Evolutionary conservation across 1,284 basidiomycete genomes (phyloP).

Genomic region (Ceratobasidium theobromae): DNA sequence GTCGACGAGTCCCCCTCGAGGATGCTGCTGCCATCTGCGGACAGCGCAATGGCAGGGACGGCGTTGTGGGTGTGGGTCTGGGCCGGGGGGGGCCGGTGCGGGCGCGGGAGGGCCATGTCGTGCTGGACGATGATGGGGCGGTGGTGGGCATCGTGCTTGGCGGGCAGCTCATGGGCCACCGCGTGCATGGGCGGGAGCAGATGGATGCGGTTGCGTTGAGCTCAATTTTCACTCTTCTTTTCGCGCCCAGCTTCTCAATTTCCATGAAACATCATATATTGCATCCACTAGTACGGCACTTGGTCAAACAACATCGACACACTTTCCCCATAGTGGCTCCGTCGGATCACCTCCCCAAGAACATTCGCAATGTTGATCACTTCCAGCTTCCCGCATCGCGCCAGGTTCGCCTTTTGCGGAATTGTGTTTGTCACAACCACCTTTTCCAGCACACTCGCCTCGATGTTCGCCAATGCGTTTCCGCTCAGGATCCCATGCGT

Average conservation of each 20-base stretch:
- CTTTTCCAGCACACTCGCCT: slow-evolving; percentile 82
- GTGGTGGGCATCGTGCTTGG: slow-evolving; percentile 7
- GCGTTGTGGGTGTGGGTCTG: slow-evolving; percentile 43
- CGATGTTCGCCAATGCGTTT: slow-evolving; percentile 74
- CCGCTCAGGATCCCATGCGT: slow-evolving; percentile 97
- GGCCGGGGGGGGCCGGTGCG: slow-evolving; percentile 11
- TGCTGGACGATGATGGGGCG: slow-evolving; percentile 23
- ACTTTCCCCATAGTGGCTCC: slow-evolving; percentile 75
- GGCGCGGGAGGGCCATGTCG: slow-evolving; percentile 24
- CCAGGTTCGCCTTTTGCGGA: slow-evolving; percentile 82
- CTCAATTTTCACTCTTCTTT: slow-evolving; percentile 3
- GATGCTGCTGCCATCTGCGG: slow-evolving; percentile 59
- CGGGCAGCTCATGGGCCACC: slow-evolving; percentile 21
- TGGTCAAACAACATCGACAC: slow-evolving; percentile 73
- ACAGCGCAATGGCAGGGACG: slow-evolving; percentile 70
- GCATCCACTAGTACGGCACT: slow-evolving; percentile 66
- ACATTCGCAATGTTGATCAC: slow-evolving; percentile 95
- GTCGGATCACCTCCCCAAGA: slow-evolving; percentile 93
- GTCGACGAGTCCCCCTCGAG: slow-evolving; percentile 68
- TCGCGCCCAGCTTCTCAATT: slow-evolving; percentile 1
- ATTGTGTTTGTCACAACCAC: slow-evolving; percentile 98
- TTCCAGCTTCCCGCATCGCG: slow-evolving; percentile 83
- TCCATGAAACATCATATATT: neutral
- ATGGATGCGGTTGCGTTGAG: no score
- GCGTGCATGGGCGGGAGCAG: slow-evolving; percentile 8